Base-by-base conservation (phyloP, 257 asterid species). In the Lycium barbarum region DNA sequence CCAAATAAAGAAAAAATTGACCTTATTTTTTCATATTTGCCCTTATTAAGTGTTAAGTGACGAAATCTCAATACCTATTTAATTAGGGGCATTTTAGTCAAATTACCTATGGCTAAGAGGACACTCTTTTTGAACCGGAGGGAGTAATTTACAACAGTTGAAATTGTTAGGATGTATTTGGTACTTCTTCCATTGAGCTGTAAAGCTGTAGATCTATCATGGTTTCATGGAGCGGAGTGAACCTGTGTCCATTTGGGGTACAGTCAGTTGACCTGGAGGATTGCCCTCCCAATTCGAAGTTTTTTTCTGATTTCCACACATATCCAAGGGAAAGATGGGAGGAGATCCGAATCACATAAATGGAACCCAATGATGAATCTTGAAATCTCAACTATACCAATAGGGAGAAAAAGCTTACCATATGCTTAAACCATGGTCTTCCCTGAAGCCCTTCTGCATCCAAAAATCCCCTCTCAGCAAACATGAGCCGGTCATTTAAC, bases 391-490 rank as follows among this genome's bases (percentile, higher is more conserved):
- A 70, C 3, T 18, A 35, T 14, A 38, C 33, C 53, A 11, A 17
- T 6, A 11, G 83, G 62, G 87, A 74, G 51, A 36, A 84, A 66
- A 83, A 7, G 84, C 93, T 89, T 90, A 96, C 99, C 3, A 96
- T 93, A 91, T 96, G 99, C 91, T 90, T 96, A 88, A 93, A 96
- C 98, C 98, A 95, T 87, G 80, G 89, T 83, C 90, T 90, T 87
- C 94, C 95, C 1, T 83, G 87, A 49, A 93, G 95, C 45, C 98
- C 99, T 65, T 93, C 97, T 0, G 89, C 40, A 85, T 93, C 98
- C 88, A 93, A 86, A 91, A 96, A 96, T 67, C 97, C 99, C 91
- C 97, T 91, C 86, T 96, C 99, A 38, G 97, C 88, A 63, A 90
- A 89, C 91, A 96, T 93, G 45, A 96, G 86, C 57, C 94, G 92